phyloP scores from a whole-genome alignment of 495 filamentous ascomycete genomes.

The Penicillium cosmopolitanum region DNA sequence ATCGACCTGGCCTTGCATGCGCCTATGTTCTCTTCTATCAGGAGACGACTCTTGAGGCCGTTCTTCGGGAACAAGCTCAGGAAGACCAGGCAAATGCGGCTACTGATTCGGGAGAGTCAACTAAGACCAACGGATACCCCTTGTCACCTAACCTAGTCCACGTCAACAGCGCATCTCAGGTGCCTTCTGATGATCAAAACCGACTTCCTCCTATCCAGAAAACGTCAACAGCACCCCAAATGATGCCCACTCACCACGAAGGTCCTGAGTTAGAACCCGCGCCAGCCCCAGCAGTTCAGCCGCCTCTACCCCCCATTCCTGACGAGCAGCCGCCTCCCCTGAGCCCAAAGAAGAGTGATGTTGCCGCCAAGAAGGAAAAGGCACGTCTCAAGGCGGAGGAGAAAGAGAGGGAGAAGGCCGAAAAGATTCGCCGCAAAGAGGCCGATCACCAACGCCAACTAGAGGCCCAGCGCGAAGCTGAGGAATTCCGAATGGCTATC shows the following conservation, averaged over 20 bases:
- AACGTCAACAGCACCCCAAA: conserved; percentile 61
- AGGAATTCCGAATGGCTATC: conserved; percentile 60
- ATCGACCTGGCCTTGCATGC: conserved; percentile 86
- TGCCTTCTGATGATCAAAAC: conserved; percentile 51
- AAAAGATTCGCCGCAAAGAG: conserved; percentile 68
- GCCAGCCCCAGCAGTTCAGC: conserved; percentile 18
- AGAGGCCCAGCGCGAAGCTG: conserved; percentile 55
- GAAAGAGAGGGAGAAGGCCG: conserved; percentile 58
- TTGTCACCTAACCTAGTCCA: conserved; percentile 38
- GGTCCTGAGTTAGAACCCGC: conserved; percentile 30
- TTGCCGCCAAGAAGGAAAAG: conserved; percentile 50
- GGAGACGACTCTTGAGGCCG: conserved; percentile 89
- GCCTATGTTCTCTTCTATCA: conserved; percentile 98
- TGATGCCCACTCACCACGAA: conserved; percentile 41
- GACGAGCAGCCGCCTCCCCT: conserved; percentile 31
- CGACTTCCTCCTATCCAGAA: conserved; percentile 59
- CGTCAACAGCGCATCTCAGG: conserved; percentile 44
- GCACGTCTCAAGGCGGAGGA: conserved; percentile 50
- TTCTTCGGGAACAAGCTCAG: conserved; percentile 79
- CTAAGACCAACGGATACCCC: conserved; percentile 47
- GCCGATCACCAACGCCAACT: conserved; percentile 55
- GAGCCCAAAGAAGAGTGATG: conserved; percentile 50
- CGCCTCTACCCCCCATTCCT: conserved; percentile 43
- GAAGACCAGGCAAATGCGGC: conserved; percentile 63
- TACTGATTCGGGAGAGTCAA: conserved; percentile 59